Evolutionary conservation across 2,329 filamentous ascomycete species (phyloP).

Genomic region (Aspergillus pseudoglaucus): DNA sequence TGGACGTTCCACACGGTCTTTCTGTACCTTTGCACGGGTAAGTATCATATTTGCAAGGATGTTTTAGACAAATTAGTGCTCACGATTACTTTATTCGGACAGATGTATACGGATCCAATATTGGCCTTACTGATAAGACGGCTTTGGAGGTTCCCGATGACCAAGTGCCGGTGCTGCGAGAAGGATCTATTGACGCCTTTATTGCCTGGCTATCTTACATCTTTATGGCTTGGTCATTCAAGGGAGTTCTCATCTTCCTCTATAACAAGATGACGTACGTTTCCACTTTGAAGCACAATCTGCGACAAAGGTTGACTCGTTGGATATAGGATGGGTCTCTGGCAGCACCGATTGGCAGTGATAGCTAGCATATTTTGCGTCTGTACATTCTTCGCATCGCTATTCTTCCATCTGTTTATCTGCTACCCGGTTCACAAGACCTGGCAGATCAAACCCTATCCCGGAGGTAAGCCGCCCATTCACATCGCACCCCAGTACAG

Average conservation of each 20-base stretch:
- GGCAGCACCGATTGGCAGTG: slow-evolving; percentile 10
- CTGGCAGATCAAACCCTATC: slow-evolving; percentile 17
- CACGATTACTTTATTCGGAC: not conserved
- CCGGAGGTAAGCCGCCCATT: slow-evolving; percentile 6
- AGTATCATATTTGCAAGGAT: not conserved
- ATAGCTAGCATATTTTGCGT: slow-evolving; percentile 2
- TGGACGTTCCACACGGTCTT: slow-evolving; percentile 12
- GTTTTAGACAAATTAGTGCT: not conserved
- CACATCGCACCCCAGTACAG: not conserved
- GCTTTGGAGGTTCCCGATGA: slow-evolving; percentile 9
- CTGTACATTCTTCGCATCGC: slow-evolving; percentile 7
- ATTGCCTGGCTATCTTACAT: slow-evolving; percentile 14
- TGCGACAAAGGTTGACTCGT: not conserved
- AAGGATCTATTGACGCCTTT: slow-evolving; percentile 11
- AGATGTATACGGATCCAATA: slow-evolving; percentile 12
- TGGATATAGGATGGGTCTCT: slow-evolving; percentile 9
- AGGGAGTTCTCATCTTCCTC: slow-evolving; percentile 12
- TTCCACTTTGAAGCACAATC: not conserved
- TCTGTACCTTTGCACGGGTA: slow-evolving; percentile 10
- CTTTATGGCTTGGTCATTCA: slow-evolving; percentile 13
- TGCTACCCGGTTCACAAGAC: slow-evolving; percentile 8
- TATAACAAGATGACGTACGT: slow-evolving; percentile 13
- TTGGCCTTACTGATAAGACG: slow-evolving; percentile 7
- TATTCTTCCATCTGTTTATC: slow-evolving; percentile 10
- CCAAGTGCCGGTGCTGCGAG: slow-evolving; percentile 1